Evolutionary conservation across 352 stramenopile genomes (phyloP).

Genomic region (Globisporangium irregulare): DNA sequence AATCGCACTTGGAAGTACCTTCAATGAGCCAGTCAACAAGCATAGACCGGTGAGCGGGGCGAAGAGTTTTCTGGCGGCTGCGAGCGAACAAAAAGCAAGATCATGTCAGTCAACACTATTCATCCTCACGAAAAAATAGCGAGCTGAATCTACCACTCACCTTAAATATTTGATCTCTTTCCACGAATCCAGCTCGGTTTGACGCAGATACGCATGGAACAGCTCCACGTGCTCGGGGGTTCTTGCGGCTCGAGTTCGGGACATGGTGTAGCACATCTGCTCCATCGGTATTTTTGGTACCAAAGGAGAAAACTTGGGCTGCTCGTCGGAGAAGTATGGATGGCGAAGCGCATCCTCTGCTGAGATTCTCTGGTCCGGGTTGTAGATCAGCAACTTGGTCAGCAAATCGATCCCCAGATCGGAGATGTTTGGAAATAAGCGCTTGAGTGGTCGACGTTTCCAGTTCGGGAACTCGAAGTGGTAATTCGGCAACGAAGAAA

Average conservation of each 20-base stretch:
- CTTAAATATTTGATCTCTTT: conserved; percentile 87
- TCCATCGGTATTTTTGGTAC: conserved; percentile 73
- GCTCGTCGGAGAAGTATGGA: conserved; percentile 68
- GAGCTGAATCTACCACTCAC: conserved; percentile 18
- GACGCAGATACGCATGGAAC: conserved; percentile 77
- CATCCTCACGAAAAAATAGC: not conserved
- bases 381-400: conserved; percentile 77
- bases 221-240: conserved; percentile 75
- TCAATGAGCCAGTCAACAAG: conserved; percentile 92
- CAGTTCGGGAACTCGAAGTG: conserved; percentile 88
- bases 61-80: conserved; percentile 78
- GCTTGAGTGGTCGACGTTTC: conserved; percentile 63
- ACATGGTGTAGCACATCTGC: conserved; percentile 73
- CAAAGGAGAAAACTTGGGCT: conserved; percentile 38
- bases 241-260: conserved; percentile 33
- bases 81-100: conserved; percentile 7
- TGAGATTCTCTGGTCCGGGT: conserved; percentile 78
- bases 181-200: conserved; percentile 78
- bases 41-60: conserved; percentile 86
- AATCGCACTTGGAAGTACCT: conserved; percentile 32
- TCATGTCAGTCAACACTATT: not conserved
- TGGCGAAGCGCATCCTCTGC: conserved; percentile 80
- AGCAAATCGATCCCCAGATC: conserved; percentile 69
- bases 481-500: conserved; percentile 97
- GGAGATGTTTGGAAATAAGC: conserved; percentile 69